These are phyloP conservation scores for Blastobotrys parvus DNA, from an alignment of 805 yeast genomes.

Conservation along the genomic window DNA sequence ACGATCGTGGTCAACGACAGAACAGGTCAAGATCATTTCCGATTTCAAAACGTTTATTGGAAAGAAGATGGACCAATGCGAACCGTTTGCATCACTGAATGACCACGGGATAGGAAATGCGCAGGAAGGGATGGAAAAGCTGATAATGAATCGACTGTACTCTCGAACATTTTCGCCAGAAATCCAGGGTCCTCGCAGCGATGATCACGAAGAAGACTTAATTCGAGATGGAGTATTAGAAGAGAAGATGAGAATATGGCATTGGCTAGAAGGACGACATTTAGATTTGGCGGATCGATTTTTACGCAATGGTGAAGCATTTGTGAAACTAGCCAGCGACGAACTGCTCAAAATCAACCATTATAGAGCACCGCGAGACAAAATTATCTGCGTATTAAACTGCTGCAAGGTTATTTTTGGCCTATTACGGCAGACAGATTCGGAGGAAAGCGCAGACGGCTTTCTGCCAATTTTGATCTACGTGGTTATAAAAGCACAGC, in stretches of 20 bases:
- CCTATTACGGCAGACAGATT: slow-evolving; percentile 55
- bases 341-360: slow-evolving; percentile 73
- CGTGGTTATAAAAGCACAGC: slow-evolving; percentile 63
- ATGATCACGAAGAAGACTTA: slow-evolving; percentile 56
- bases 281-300: slow-evolving; percentile 60
- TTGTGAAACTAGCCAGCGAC: slow-evolving; percentile 54
- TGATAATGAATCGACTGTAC: slow-evolving; percentile 82
- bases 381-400: slow-evolving; percentile 82
- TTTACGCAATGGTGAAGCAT: slow-evolving; percentile 42
- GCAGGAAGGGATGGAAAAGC: slow-evolving; percentile 85
- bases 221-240: slow-evolving; percentile 46
- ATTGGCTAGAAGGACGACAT: slow-evolving; percentile 67
- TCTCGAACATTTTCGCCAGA: slow-evolving; percentile 73
- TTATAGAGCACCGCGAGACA: slow-evolving; percentile 91
- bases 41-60: slow-evolving; percentile 73
- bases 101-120: slow-evolving; percentile 59
- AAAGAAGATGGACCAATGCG: slow-evolving; percentile 39
- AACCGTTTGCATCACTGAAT: slow-evolving; percentile 68
- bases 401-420: slow-evolving; percentile 91
- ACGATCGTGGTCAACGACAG: slow-evolving; percentile 62
- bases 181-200: slow-evolving; percentile 39
- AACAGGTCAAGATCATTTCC: slow-evolving; percentile 64
- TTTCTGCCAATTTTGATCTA: slow-evolving; percentile 85
- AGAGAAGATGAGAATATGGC: slow-evolving; percentile 49
- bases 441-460: slow-evolving; percentile 84